These are phyloP conservation scores for Tetrapisispora arboricola DNA, from an alignment of 805 yeast genomes.

Conservation along the genomic window DNA sequence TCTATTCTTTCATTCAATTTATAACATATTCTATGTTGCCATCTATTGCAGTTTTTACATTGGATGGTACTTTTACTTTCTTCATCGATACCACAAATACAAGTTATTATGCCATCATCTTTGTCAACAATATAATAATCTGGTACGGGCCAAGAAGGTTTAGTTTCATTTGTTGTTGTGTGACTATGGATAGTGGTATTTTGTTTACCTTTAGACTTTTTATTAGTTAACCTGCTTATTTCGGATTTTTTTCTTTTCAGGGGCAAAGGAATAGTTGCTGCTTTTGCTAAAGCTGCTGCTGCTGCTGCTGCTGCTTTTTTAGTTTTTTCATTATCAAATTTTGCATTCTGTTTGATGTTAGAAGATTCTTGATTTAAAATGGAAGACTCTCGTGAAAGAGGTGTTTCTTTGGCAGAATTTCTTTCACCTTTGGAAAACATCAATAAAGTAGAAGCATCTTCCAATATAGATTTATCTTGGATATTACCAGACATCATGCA, in stretches of 20 bases:
- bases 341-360: not conserved
- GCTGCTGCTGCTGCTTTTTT: slow-evolving; percentile 36
- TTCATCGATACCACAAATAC: slow-evolving; percentile 77
- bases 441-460: slow-evolving; percentile 51
- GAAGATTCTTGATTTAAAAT: not conserved
- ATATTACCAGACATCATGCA: not conserved
- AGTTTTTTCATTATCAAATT: not conserved
- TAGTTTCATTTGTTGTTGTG: slow-evolving; percentile 11
- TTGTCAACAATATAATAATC: slow-evolving; percentile 55
- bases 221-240: not conserved
- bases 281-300: slow-evolving; percentile 77
- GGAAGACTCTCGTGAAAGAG: not conserved
- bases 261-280: slow-evolving; percentile 68
- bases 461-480: slow-evolving; percentile 30
- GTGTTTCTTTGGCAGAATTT: not conserved
- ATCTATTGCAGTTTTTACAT: slow-evolving; percentile 82
- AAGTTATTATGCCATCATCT: slow-evolving; percentile 79
- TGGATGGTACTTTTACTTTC: slow-evolving; percentile 93
- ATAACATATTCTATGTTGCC: slow-evolving; percentile 95
- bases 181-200: not conserved
- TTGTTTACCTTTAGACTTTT: not conserved
- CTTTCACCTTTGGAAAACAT: slow-evolving; percentile 43
- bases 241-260: slow-evolving; percentile 12
- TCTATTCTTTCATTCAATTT: slow-evolving; percentile 59
- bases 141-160: slow-evolving; percentile 23